A percentile compares a stretch with the other conserved stretches of the same genome.
Evolutionary conservation across 768 basidiomycete species (phyloP).

Genomic region (Boletus coccyginus): DNA sequence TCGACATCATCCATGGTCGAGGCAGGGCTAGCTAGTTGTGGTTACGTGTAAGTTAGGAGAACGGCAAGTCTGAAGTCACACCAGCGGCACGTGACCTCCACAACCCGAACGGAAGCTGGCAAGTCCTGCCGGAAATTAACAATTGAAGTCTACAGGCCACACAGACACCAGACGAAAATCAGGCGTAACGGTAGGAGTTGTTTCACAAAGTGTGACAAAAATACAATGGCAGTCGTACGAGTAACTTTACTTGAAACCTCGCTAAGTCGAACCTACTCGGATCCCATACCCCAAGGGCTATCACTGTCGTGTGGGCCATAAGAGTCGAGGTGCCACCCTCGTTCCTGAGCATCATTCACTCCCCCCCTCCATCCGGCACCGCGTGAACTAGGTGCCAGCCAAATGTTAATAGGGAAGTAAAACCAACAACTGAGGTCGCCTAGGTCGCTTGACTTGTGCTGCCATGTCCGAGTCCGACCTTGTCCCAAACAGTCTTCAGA

Average conservation of each 20-base stretch:
- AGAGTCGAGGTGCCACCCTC: not conserved
- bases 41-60: conserved; percentile 10
- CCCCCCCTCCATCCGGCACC: conserved; percentile 3
- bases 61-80: not conserved
- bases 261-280: no score
- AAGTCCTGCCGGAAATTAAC: not conserved
- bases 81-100: conserved; percentile 13
- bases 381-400: conserved; percentile 13
- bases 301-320: no score
- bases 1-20: conserved; percentile 36
- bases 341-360: conserved; percentile 20
- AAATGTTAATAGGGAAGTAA: not conserved
- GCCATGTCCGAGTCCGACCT: not conserved
- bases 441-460: not conserved
- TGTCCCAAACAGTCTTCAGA: conserved; percentile 14
- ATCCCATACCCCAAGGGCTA: no score
- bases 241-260: no score
- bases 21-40: not conserved
- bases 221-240: no score
- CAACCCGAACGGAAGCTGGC: not conserved
- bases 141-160: not conserved
- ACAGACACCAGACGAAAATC: not conserved
- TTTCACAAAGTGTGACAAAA: no score
- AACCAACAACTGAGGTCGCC: conserved; percentile 3
- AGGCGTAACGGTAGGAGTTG: not conserved